Percentiles rank a stretch among this genome's conserved stretches.
phyloP scores from a whole-genome alignment of 768 basidiomycete genomes.

The Omphalotus guepiniiformis region DNA sequence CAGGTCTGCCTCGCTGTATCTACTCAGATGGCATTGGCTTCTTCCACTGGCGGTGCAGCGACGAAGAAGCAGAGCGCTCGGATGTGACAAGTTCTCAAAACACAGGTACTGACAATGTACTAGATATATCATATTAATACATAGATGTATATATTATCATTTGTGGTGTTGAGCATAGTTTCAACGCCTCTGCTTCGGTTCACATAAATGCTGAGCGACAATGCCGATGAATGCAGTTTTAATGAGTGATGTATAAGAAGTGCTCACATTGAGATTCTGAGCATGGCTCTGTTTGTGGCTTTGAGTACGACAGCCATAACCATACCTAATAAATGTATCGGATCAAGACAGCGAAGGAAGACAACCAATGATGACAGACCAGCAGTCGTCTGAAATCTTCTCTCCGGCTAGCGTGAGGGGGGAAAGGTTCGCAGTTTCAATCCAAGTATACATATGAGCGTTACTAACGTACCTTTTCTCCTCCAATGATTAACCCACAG shows the following conservation, averaged over 20 bases:
- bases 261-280: constrained; percentile 23
- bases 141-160: no score
- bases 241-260: not conserved
- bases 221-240: not conserved
- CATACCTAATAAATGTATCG: constrained; percentile 20
- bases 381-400: constrained; percentile 24
- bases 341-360: not conserved
- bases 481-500: constrained; percentile 11
- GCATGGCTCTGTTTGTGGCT: constrained; percentile 23
- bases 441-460: not conserved
- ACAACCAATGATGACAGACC: constrained; percentile 16
- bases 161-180: not conserved
- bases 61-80: no score
- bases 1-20: constrained; percentile 62
- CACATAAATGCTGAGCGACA: constrained; percentile 18
- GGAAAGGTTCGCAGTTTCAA: not conserved
- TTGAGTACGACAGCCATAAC: constrained; percentile 31
- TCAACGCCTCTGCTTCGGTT: constrained; percentile 12
- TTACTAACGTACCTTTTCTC: constrained; percentile 7
- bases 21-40: constrained; percentile 54
- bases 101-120: no score
- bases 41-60: constrained; percentile 38
- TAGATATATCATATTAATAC: no score
- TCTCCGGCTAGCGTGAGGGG: constrained; percentile 17
- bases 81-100: no score